Percentiles rank a stretch among this genome's conserved stretches.
phyloP scores from a whole-genome alignment of 2,329 filamentous ascomycete genomes.

The Aureobasidium vineae region DNA sequence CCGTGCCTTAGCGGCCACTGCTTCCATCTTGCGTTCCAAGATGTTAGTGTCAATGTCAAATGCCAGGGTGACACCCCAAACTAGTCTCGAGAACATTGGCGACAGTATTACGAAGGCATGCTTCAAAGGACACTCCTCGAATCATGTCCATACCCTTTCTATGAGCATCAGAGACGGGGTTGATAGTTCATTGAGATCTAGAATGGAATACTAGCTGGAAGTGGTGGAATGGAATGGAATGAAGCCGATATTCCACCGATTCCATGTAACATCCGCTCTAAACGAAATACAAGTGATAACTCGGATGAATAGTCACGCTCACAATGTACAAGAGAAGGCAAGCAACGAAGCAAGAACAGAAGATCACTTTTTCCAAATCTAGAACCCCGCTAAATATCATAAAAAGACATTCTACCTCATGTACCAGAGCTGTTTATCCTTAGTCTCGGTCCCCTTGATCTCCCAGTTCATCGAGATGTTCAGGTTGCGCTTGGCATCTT shows the following conservation, averaged over 20 bases:
- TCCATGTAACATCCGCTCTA: too few relatives aligned
- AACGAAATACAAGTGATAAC: too few relatives aligned
- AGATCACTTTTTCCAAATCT: neutral
- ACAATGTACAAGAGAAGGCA: neutral
- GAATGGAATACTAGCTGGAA: too few relatives aligned
- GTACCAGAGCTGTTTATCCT: conserved; percentile 36
- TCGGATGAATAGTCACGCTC: too few relatives aligned
- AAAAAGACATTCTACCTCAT: conserved; percentile 31
- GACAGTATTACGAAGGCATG: neutral
- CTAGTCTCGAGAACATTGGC: neutral
- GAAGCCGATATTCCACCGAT: too few relatives aligned
- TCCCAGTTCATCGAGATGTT: conserved; percentile 45
- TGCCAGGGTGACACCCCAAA: neutral
- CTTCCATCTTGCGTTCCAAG: neutral
- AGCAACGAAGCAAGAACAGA: neutral
- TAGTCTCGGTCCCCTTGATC: conserved; percentile 32
- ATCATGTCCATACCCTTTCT: too few relatives aligned
- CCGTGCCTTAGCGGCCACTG: too few relatives aligned
- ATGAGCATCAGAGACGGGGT: too few relatives aligned
- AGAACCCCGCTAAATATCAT: neutral
- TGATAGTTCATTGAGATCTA: too few relatives aligned
- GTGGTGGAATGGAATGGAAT: too few relatives aligned
- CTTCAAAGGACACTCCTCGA: too few relatives aligned
- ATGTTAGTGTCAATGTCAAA: too few relatives aligned
- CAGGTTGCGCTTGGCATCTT: conserved; percentile 42